phyloP scores from a whole-genome alignment of 2,329 filamentous ascomycete species.

The Metarhizium album region DNA sequence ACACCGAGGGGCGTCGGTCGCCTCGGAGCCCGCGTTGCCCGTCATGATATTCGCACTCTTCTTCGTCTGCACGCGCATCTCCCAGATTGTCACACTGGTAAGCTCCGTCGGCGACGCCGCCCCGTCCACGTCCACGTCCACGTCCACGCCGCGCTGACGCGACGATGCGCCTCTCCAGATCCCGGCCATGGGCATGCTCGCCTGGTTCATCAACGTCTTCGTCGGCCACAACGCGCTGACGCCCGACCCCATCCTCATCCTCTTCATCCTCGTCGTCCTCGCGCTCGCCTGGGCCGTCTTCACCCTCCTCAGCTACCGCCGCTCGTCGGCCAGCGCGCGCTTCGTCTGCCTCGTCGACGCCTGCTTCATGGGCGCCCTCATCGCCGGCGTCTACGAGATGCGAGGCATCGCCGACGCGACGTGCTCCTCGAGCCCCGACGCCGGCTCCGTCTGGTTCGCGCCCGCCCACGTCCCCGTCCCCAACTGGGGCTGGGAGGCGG shows the following conservation, averaged over 20 bases:
- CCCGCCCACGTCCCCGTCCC: conserved; percentile 42
- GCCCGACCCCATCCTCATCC: conserved; percentile 50
- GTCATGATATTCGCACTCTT: conserved; percentile 52
- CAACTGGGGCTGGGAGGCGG: conserved; percentile 40
- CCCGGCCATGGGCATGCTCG: conserved; percentile 54
- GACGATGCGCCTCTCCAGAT: conserved; percentile 39
- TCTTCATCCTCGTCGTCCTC: conserved; percentile 57
- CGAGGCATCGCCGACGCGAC: conserved; percentile 49
- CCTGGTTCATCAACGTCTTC: conserved; percentile 54
- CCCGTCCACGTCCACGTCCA: not conserved
- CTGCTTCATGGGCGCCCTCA: conserved; percentile 51
- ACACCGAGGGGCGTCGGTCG: too few relatives aligned
- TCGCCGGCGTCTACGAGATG: conserved; percentile 49
- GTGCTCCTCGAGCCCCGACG: conserved; percentile 51
- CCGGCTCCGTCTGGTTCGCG: conserved; percentile 39
- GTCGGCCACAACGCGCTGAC: conserved; percentile 45
- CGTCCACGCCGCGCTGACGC: too few relatives aligned
- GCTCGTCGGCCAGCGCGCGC: conserved; percentile 46
- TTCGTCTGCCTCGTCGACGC: conserved; percentile 53
- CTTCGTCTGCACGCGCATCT: conserved; percentile 52
- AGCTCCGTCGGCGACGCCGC: conserved; percentile 10
- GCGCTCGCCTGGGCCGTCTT: conserved; percentile 52
- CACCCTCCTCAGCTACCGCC: conserved; percentile 58
- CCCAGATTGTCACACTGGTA: conserved; percentile 54
- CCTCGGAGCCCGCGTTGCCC: conserved; percentile 9